Evolutionary conservation across 495 filamentous ascomycete species (phyloP), one percentile per base, ranked within the genome.

Genomic region (Lasiosphaeriaceae sp.): DNA sequence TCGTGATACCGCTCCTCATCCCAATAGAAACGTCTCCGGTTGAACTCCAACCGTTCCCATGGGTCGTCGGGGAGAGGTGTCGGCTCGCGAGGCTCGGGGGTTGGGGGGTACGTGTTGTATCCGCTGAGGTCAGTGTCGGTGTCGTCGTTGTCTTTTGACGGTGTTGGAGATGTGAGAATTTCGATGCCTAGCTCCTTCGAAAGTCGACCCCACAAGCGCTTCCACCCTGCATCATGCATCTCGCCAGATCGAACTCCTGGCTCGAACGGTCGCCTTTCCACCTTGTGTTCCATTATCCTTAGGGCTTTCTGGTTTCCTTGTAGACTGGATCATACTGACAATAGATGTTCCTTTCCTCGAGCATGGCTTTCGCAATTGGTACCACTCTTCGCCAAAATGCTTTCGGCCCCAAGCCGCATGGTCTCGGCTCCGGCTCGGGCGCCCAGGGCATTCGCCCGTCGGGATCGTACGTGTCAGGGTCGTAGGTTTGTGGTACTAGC

Each of bases 281-380:
- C 41, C 29, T 51, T 20, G 23, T 50, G 47, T 24, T 59, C 57
- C 45, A 59, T 43, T 3, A 41, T 16, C 35, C 57, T 48, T 5
- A 59, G 47, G 16, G 47, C 52, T 44, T 34, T 49, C 39, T 59
- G 57, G 20, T 52, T 9, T 55, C 46, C 20, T 23, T 4, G 46
- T 55, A 59, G 20, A 55, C 46, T 14, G 51, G 51, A 26, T 59
- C 57, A 21, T 5, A 16, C 5, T 12, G 21, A 39, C 3, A n/a
- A 24, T 60, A 50, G 19, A 56, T 50, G 20, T 60, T 55, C 24
- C 57, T 31, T 55, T 60, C n/a, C n/a, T n/a, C n/a, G n/a, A n/a
- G n/a, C n/a, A n/a, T n/a, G n/a, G n/a, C n/a, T n/a, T n/a, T n/a
- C n/a, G n/a, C n/a, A n/a, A n/a, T n/a, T n/a, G n/a, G n/a, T n/a